Base-by-base conservation (phyloP, 257 asterid genomes). In the Penstemon barbatus region DNA sequence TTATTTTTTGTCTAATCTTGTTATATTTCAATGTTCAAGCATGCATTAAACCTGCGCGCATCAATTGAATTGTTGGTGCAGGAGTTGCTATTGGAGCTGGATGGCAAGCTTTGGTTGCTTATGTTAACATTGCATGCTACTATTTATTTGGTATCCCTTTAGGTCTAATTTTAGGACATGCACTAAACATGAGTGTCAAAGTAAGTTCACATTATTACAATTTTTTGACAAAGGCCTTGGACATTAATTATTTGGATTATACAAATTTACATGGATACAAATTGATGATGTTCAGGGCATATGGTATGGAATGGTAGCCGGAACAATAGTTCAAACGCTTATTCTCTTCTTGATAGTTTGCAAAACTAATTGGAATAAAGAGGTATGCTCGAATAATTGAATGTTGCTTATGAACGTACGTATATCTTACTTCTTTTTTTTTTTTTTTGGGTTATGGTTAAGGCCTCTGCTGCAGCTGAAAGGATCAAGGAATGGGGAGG, bases 11-110 rank as follows among this genome's bases (percentile, higher is more conserved):
- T 49, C 1, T 25, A 25, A 25, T 25, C 8, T 5, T 7, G 10
- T 3, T 7, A 7, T 45, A 6, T 5, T 43, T 25, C 33, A 25
- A 25, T 15, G 18, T 15, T 15, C 33, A 25, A 25, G 2, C 33
- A 1, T 25, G 18, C 18, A 15, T 15, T 15, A 15, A 15, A 15
- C 18, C 18, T 15, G 18, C 18, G 18, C 18, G 18, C 18, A 15
- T 15, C 0, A 15, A 15, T 15, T 15, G 18, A 15, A 15, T 15
- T 25, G 1, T 25, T 25, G 33, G 33, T 25, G 61, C 71, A 81
- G 86, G 86, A 18, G 89, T 84, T 63, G 89, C 86, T 0, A 68
- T 84, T 67, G 86, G 86, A 60, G 89, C 86, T 25, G 89, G 86
- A 41, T 81, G 89, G 86, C 89, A 81, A 70, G 57, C 81, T 0